Evolutionary conservation across 2,329 filamentous ascomycete species (phyloP).

Genomic region (Aspergillus sp.): DNA sequence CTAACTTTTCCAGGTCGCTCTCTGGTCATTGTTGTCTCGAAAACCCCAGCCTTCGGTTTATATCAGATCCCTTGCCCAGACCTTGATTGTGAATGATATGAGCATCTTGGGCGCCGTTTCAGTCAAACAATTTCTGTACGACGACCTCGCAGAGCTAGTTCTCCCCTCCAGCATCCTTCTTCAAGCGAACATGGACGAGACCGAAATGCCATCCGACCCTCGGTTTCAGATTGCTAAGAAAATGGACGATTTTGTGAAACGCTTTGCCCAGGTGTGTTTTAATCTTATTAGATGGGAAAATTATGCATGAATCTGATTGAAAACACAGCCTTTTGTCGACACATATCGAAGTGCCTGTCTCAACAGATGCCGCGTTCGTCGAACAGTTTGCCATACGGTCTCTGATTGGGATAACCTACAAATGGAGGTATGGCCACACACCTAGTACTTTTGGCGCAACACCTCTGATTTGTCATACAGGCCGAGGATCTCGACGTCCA

Average conservation of each 20-base stretch:
- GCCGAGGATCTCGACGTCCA: conserved; percentile 68
- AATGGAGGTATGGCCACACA: conserved; percentile 53
- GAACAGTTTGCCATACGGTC: conserved; percentile 80
- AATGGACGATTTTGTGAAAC: conserved; percentile 65
- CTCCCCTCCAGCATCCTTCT: conserved; percentile 68
- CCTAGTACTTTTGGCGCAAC: neutral
- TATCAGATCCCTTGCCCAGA: conserved; percentile 73
- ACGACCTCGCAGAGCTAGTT: conserved; percentile 73
- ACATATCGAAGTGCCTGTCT: conserved; percentile 80
- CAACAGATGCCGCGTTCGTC: conserved; percentile 83
- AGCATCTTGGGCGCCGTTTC: conserved; percentile 63
- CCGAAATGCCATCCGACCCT: conserved; percentile 69
- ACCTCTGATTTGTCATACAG: conserved; percentile 20
- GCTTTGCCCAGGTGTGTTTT: conserved; percentile 43
- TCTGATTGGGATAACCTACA: conserved; percentile 81
- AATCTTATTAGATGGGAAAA: no score
- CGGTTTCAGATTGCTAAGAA: conserved; percentile 67
- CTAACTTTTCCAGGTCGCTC: conserved; percentile 55
- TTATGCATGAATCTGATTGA: no score
- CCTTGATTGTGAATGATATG: conserved; percentile 69
- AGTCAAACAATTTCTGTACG: conserved; percentile 70
- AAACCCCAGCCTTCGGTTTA: conserved; percentile 81
- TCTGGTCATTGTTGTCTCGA: conserved; percentile 69
- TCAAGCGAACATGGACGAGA: conserved; percentile 67
- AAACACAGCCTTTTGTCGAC: conserved; percentile 67